phyloP scores from a whole-genome alignment of 2,329 filamentous ascomycete species.

The Fusarium sororula region DNA sequence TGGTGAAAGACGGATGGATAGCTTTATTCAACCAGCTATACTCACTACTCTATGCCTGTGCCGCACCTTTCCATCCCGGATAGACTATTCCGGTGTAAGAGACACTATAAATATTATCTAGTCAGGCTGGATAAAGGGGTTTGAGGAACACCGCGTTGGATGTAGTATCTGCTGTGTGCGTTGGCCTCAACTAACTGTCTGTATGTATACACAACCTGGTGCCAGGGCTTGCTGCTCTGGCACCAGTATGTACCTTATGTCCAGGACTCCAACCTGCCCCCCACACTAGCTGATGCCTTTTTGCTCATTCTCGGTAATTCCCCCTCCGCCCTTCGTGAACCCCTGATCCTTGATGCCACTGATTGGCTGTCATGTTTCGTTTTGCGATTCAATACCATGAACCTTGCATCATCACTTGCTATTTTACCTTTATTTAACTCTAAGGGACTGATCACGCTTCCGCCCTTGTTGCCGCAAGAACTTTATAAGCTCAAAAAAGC shows the following conservation, averaged over 20 bases:
- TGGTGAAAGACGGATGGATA: neutral
- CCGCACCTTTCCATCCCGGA: neutral
- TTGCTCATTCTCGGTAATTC: constrained; percentile 13
- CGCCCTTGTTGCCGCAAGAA: constrained; percentile 27
- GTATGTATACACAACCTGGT: neutral
- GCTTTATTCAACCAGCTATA: neutral
- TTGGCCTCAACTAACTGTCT: neutral
- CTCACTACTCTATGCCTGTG: neutral
- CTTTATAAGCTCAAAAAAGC: constrained; percentile 19
- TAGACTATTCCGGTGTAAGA: neutral
- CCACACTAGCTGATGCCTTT: constrained; percentile 24
- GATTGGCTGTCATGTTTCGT: constrained; percentile 24
- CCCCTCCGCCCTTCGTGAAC: constrained; percentile 4
- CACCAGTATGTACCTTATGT: neutral
- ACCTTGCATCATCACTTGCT: constrained; percentile 27
- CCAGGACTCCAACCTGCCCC: neutral
- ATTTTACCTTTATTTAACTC: neutral
- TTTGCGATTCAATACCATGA: constrained; percentile 20
- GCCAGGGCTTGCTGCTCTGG: neutral
- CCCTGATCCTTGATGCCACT: constrained; percentile 18
- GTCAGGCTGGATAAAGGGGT: neutral
- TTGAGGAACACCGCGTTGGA: neutral
- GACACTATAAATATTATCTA: neutral
- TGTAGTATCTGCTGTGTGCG: neutral
- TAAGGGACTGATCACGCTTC: constrained; percentile 10